Base-by-base conservation (phyloP, 169 alveolate species). In the Plasmodium inui region DNA sequence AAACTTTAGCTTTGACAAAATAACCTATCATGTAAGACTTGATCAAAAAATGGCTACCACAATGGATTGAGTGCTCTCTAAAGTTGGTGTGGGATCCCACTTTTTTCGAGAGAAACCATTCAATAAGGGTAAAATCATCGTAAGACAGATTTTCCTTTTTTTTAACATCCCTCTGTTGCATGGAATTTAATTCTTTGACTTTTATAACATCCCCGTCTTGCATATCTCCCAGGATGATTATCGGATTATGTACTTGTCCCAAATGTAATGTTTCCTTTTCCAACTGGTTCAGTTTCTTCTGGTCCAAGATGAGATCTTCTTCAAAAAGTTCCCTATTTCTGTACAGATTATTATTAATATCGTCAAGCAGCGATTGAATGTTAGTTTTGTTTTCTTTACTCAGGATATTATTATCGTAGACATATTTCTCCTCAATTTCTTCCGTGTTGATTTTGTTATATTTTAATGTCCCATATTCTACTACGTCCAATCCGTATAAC, bases 1-100 rank as follows among this genome's bases (percentile, higher is more conserved):
- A 96, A 41, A 96, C 96, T 26, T 93, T 93, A 32, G 93, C 92
- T 93, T 92, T 72, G 32, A 96, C 91, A 74, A 82, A 96, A 72
- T 83, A 94, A 32, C 97, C 97, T 96, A 96, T 96, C 97, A 89
- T 96, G 61, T 28, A 92, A n/a, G 96, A 96, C 71, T 76, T 80
- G n/a, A 96, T 93, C 86, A 93, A 95, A 46, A 96, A 90, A 32
- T 84, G 93, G 80, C 93, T 96, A 41, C 93, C 94, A 70, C 73
- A 57, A 57, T 92, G 89, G 44, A 94, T 84, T 2, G 96, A 44
- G 17, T 61, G 82, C 72, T 91, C 80, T 28, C 84, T 70, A 76
- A 94, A 96, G 32, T 88, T 76, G n/a, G 74, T 93, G 22, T 78
- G 72, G n/a, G 82, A 72, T 1, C 97, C 96, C 1, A 92, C 61